Conservation (phyloP, 1,284 basidiomycete genomes). For the Moesziomyces parantarcticus region DNA sequence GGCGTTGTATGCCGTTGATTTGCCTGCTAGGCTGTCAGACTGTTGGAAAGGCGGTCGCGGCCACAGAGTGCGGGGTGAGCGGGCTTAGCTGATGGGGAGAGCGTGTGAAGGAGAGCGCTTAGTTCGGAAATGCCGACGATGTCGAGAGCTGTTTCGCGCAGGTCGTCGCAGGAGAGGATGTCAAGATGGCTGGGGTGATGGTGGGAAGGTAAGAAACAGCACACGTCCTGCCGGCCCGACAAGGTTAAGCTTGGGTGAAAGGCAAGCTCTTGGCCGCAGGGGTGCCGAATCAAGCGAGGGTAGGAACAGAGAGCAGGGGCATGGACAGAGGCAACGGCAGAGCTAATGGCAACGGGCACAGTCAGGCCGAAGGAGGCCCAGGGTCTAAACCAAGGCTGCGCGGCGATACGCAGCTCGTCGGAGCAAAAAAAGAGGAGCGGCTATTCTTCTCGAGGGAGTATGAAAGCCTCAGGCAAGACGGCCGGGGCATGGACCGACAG, state of each 20-base stretch:
- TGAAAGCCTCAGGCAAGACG: neutral
- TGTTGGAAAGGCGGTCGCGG: no score
- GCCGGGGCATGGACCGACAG: neutral
- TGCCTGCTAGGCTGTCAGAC: neutral
- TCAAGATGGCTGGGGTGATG: neutral
- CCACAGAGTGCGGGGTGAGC: neutral
- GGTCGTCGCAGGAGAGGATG: neutral
- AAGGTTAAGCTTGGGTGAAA: neutral
- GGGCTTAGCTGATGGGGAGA: neutral
- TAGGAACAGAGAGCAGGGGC: no score
- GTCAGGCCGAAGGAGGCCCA: neutral
- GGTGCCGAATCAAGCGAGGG: neutral
- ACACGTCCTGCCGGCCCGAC: neutral
- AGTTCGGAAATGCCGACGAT: neutral
- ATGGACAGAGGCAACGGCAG: neutral
- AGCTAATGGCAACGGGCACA: neutral
- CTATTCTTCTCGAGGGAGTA: neutral
- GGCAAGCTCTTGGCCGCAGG: neutral
- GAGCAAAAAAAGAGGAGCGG: neutral
- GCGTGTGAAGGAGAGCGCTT: neutral
- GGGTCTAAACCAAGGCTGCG: neutral
- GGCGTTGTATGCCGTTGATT: constrained; percentile 4
- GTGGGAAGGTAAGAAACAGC: neutral
- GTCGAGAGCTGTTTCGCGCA: no score
- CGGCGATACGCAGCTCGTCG: neutral